phyloP scores from a whole-genome alignment of 331 rosid genomes.

The Stylosanthes scabra region DNA sequence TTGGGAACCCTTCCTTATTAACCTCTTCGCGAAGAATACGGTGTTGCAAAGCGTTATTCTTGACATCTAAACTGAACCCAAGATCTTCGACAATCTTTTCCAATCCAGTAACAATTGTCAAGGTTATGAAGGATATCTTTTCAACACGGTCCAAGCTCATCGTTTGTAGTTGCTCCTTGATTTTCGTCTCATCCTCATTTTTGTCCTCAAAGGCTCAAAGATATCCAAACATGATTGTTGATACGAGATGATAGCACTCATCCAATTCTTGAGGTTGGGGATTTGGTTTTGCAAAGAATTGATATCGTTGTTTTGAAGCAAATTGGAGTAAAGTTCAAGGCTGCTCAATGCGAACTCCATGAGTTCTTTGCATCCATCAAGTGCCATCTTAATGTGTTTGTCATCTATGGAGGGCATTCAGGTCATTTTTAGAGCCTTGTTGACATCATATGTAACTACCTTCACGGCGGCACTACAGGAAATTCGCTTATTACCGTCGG shows the following conservation, averaged over 20 bases:
- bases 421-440: too few species aligned
- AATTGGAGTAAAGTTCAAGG: constrained; percentile 34
- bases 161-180: constrained; percentile 9
- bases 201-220: constrained; percentile 30
- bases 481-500: too few species aligned
- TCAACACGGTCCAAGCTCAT: constrained; percentile 24
- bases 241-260: constrained; percentile 57
- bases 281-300: constrained; percentile 16
- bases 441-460: too few species aligned
- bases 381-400: too few species aligned
- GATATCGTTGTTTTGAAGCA: constrained; percentile 37
- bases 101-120: constrained; percentile 48
- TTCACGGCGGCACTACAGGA: too few species aligned
- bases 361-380: constrained; percentile 52
- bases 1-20: constrained; percentile 40
- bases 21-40: constrained; percentile 42
- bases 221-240: constrained; percentile 52
- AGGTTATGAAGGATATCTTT: constrained; percentile 45
- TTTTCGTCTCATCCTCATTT: constrained; percentile 43
- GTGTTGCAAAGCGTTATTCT: constrained; percentile 28
- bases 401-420: too few species aligned
- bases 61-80: constrained; percentile 39
- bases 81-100: constrained; percentile 35
- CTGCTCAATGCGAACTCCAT: constrained; percentile 50
- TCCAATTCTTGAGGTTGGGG: constrained; percentile 61